These are phyloP conservation scores for Cladosporium oxysporum DNA, from an alignment of 2,329 filamentous ascomycete species.

Conservation along the genomic window DNA sequence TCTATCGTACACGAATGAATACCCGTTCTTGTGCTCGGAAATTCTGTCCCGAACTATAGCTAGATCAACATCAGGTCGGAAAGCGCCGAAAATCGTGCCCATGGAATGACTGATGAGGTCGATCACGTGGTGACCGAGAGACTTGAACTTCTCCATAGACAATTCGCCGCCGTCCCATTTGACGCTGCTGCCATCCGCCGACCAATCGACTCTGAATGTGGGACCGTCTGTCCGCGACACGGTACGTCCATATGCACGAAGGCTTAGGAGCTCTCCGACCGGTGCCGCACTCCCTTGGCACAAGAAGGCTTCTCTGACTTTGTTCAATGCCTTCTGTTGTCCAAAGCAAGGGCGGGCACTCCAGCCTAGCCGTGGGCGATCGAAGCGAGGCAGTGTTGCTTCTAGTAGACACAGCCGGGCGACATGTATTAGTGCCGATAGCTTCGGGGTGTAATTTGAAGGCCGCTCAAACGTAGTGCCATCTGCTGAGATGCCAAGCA, in stretches of 20 bases:
- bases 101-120: neutral
- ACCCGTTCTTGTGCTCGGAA: neutral
- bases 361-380: neutral
- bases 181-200: neutral
- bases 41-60: neutral
- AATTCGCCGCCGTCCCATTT: neutral
- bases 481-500: slow-evolving; percentile 12
- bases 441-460: slow-evolving; percentile 19
- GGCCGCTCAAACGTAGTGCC: slow-evolving; percentile 20
- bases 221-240: neutral
- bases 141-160: neutral
- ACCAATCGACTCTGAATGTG: neutral
- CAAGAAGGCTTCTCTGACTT: slow-evolving; percentile 12
- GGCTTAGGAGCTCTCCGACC: slow-evolving; percentile 11
- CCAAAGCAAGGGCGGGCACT: neutral
- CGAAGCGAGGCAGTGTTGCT: neutral
- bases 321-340: neutral
- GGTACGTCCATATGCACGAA: slow-evolving; percentile 16
- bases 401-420: slow-evolving; percentile 9
- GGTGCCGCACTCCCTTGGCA: slow-evolving; percentile 13
- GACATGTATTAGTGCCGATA: slow-evolving; percentile 15
- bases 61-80: neutral
- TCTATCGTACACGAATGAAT: neutral
- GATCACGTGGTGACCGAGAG: neutral
- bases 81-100: neutral